Evolutionary conservation across 495 filamentous ascomycete species (phyloP), one percentile per base, ranked within the genome.

Genomic region (Penicillium ucsense): DNA sequence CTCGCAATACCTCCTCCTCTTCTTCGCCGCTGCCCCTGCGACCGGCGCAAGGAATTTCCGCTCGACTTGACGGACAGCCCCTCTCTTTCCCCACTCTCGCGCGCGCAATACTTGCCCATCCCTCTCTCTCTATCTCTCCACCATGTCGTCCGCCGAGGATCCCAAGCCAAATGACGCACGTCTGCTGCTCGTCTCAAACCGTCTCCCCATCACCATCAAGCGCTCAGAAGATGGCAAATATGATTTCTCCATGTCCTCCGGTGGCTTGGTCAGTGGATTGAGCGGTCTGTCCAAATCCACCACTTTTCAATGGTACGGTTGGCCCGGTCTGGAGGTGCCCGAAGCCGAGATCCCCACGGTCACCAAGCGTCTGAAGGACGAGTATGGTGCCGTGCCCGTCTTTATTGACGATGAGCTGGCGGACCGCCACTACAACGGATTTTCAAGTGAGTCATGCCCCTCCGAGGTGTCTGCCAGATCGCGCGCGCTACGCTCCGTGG

Each of bases 301-400:
- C 8, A 91, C 82, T 38, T 96, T 95, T 70, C 83, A 88, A 62
- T 98, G 92, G 91, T 96, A 95, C 64, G 91, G 91, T 49, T 98
- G 92, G 92, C 89, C 91, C 6, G 91, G 91, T 31, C 61, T 95
- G 47, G 86, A 95, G 58, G 77, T 90, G 30, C 85, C 86, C 38
- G 84, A 88, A 46, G 74, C 68, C 20, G 86, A 91, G 55, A 68
- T 78, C 6, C 73, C 70, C 8, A 70, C 70, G 45, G 75, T 91
- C 51, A 79, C 74, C 46, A 68, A 80, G 56, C 77, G 81, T 20
- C 63, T 91, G 52, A 83, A 83, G 61, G 80, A 86, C 4, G 79
- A 88, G 50, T 83, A 88, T 53, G 76, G 76, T 35, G 85, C 85
- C 9, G 71, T 86, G 34, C 86, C 87, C 4, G 81, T 92, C 2